A percentile compares a stretch with the other conserved stretches of the same genome.
Evolutionary conservation across 768 basidiomycete species (phyloP).

Genomic region (Rhodocollybia butyracea): DNA sequence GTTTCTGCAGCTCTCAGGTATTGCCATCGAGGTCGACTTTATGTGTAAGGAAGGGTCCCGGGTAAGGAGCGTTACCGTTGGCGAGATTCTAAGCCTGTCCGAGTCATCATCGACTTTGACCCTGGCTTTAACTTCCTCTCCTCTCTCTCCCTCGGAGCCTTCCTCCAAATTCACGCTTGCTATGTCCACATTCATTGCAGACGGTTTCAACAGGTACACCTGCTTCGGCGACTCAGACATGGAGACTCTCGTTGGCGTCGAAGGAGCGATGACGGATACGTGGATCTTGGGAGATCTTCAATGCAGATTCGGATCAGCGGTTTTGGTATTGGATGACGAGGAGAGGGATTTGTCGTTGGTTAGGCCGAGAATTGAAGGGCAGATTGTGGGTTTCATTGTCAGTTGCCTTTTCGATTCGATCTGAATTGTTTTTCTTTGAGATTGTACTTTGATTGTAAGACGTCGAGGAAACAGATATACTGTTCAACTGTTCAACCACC

Average conservation of each 20-base stretch:
- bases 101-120: too few species aligned
- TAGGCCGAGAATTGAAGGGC: background rate
- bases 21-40: background rate
- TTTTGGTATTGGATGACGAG: background rate
- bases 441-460: too few species aligned
- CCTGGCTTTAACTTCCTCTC: too few species aligned
- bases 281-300: background rate
- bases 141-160: background rate
- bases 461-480: too few species aligned
- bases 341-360: background rate
- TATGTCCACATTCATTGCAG: background rate
- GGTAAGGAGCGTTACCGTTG: background rate
- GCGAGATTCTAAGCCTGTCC: background rate
- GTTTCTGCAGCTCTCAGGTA: background rate
- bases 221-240: background rate
- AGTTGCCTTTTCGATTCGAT: too few species aligned
- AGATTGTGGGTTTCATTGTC: too few species aligned
- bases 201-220: background rate
- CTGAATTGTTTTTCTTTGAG: too few species aligned
- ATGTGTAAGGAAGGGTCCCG: background rate
- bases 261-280: background rate
- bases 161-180: background rate
- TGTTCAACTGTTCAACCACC: too few species aligned
- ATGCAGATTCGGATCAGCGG: background rate
- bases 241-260: background rate